Evolutionary conservation across 768 basidiomycete species (phyloP).

Genomic region (Lactifluus piperatus): DNA sequence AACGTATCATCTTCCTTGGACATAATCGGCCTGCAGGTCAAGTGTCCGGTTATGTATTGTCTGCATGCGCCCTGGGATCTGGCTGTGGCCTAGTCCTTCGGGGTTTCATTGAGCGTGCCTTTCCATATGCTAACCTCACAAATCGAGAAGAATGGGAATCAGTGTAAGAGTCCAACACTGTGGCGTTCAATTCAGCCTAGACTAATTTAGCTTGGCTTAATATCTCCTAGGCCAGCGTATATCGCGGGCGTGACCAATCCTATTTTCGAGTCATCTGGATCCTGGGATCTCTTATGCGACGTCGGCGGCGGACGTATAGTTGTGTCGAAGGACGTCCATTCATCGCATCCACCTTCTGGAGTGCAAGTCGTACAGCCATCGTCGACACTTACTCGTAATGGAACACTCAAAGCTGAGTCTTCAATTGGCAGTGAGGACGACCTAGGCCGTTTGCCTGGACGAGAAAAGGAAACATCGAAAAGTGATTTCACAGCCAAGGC

Average conservation of each 20-base stretch:
- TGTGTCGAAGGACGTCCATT: constrained; percentile 77
- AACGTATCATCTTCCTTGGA: constrained; percentile 93
- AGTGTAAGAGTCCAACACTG: constrained; percentile 46
- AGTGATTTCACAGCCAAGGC: constrained; percentile 46
- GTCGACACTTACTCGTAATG: constrained; percentile 45
- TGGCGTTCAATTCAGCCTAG: background rate
- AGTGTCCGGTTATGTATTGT: constrained; percentile 86
- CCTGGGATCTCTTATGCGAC: constrained; percentile 93
- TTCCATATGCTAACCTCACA: constrained; percentile 89
- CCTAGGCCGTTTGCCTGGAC: constrained; percentile 45
- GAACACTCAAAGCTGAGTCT: constrained; percentile 56
- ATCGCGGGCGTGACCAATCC: constrained; percentile 98
- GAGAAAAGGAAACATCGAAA: constrained; percentile 37
- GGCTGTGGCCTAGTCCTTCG: constrained; percentile 79
- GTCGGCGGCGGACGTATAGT: constrained; percentile 80
- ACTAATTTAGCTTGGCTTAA: background rate
- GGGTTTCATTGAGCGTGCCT: constrained; percentile 86
- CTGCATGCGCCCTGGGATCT: constrained; percentile 88
- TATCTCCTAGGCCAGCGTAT: constrained; percentile 63
- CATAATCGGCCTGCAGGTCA: constrained; percentile 83
- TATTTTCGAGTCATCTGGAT: constrained; percentile 78
- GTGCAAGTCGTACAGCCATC: constrained; percentile 21
- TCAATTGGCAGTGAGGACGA: constrained; percentile 64
- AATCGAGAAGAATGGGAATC: constrained; percentile 86
- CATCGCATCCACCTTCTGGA: constrained; percentile 35